Base-by-base conservation (phyloP, 305 asterid genomes). In the Solanum chacoense region DNA sequence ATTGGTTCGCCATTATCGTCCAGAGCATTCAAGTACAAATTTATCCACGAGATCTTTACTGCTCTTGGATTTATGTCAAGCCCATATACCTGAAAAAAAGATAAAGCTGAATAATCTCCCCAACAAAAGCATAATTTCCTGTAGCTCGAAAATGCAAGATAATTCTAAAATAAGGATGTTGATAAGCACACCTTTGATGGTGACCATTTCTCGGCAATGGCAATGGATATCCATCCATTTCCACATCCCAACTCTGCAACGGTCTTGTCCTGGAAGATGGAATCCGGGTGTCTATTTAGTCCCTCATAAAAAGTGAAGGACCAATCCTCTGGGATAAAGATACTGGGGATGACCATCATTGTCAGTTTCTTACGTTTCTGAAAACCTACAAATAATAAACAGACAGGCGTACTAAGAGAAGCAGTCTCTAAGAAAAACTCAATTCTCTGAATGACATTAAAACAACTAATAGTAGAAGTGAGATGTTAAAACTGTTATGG, bases 61-160 rank as follows among this genome's bases (percentile, higher is more conserved):
- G 99, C 99, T 93, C 99, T 95, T 89, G 99, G 99, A 93, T 98
- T 98, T 91, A 98, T 98, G 91, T 98, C 99, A 91, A 98, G 99
- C 89, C 99, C 99, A 91, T 95, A 98, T 24, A 98, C 98, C 99
- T 98, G 96, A 8, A 8, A 59, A 59, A 20, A 59, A 59, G 11
- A 20, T 20, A 59, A 20, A 59, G 24, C 26, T 59, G 26, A 59
- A 59, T 59, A 59, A 45, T 26, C 29, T 50, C 72, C 20, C 5
- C 81, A 65, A 85, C 77, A 73, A 85, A 45, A 85, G 7, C 81
- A 87, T 85, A 22, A 83, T 76, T 55, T n/a, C 50, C 22, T 31
- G 22, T 31, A 84, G 72, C 42, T 84, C 13, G 13, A 55, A 84
- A 84, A 55, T 83, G 87, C 74, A 50, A 22, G 13, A 55, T 40